Base-by-base conservation (phyloP, 2,329 filamentous ascomycete species). In the Botryotinia globosa region DNA sequence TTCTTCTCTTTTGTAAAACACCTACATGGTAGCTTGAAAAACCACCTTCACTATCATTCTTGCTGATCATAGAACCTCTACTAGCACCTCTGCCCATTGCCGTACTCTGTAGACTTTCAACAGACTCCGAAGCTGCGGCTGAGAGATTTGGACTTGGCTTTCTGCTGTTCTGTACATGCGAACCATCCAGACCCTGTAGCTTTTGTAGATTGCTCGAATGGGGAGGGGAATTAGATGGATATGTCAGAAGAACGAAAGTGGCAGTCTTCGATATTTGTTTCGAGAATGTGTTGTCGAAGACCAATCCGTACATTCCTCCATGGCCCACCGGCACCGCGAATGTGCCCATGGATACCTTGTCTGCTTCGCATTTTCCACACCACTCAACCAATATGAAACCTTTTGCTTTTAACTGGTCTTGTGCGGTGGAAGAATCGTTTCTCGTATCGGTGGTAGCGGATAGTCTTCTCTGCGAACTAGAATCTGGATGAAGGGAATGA, bases 271-370 rank as follows among this genome's bases (percentile, higher is more conserved):
- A 96, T 59, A 92, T 91, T 82, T 91, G 93, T 84, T 98, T 98
- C 74, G 94, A 97, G 81, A 99, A 99, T 42, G 96, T 99, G 80
- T 99, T 99, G 87, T 99, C 96, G 80, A 99, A 97, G 45, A 98
- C 94, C 74, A 99, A 85, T 72, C 94, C 96, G 81, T 97, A 99
- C 89, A 97, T 98, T 80, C 96, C 96, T 37, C 91, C 93, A 75
- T 96, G 90, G 48, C 89, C 90, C 12, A 85, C 79, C 0, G 85
- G 85, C 37, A 98, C 93, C 80, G 97, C 92, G 81, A 94, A 93
- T 32, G 91, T 96, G 45, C 95, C 96, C 82, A 95, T 94, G 32
- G 93, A 92, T 68, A 98, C 94, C 84, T 96, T 95, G 84, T 98
- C 95, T 54, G 96, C 94, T 83, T 98, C 95, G 82, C 94, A 98